phyloP scores from a whole-genome alignment of 768 basidiomycete species.

The Porpolomopsis calyptriformis region DNA sequence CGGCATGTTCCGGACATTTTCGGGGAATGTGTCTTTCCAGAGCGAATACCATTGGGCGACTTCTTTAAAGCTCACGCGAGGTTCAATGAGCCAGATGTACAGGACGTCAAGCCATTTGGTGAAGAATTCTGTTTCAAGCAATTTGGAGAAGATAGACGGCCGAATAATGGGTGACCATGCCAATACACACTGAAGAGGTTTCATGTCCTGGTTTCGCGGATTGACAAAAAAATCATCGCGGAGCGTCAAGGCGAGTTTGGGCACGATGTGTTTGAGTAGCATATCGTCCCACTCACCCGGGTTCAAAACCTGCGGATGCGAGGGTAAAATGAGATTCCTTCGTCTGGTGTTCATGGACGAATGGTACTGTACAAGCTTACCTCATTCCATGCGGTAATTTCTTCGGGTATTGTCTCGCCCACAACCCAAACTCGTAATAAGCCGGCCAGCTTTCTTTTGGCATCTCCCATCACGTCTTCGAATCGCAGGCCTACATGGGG shows the following conservation, averaged over 20 bases:
- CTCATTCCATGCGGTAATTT: slow-evolving; percentile 72
- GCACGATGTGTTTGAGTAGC: slow-evolving; percentile 83
- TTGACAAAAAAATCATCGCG: slow-evolving; percentile 85
- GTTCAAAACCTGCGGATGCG: slow-evolving; percentile 53
- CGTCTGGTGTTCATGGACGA: slow-evolving; percentile 17
- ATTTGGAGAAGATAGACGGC: slow-evolving; percentile 64
- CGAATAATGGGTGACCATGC: slow-evolving; percentile 70
- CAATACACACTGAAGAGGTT: slow-evolving; percentile 64
- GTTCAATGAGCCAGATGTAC: slow-evolving; percentile 88
- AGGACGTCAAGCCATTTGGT: slow-evolving; percentile 93
- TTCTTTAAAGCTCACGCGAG: slow-evolving; percentile 79
- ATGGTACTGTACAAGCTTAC: too few relatives aligned
- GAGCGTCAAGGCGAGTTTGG: slow-evolving; percentile 74
- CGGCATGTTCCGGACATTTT: slow-evolving; percentile 50
- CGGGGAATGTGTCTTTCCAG: slow-evolving; percentile 78
- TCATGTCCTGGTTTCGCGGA: slow-evolving; percentile 83
- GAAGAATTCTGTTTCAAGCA: slow-evolving; percentile 90
- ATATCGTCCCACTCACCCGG: slow-evolving; percentile 82
- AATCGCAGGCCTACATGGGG: slow-evolving; percentile 75
- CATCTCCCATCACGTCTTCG: slow-evolving; percentile 80
- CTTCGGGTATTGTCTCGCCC: slow-evolving; percentile 63
- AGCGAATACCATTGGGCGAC: slow-evolving; percentile 88
- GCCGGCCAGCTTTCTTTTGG: slow-evolving; percentile 74
- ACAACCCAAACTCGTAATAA: slow-evolving; percentile 67
- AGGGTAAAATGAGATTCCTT: slow-evolving; percentile 1